phyloP scores from a whole-genome alignment of 148 eudicot species.

The Euryodendron excelsum region DNA sequence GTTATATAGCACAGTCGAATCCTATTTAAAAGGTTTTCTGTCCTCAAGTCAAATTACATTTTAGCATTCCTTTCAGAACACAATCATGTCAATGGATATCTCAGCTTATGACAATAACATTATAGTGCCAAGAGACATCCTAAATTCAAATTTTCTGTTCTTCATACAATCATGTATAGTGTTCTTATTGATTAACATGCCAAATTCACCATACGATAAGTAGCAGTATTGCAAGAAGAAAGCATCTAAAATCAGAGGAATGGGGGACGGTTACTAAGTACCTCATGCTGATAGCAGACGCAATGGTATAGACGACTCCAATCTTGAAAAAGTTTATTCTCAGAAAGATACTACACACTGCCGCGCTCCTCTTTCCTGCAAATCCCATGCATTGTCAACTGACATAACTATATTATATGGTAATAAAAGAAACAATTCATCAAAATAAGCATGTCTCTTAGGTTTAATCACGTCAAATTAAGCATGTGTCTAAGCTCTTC shows the following conservation, averaged over 20 bases:
- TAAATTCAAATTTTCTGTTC: too few relatives aligned
- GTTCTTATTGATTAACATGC: not conserved
- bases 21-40: too few relatives aligned
- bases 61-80: not conserved
- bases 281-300: constrained; percentile 47
- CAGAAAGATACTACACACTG: constrained; percentile 28
- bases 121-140: too few relatives aligned
- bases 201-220: not conserved
- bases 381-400: not conserved
- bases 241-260: not conserved
- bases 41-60: not conserved
- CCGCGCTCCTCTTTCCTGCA: constrained; percentile 39
- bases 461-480: not conserved
- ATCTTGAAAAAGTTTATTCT: constrained; percentile 29
- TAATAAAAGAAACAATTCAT: not conserved
- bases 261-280: not conserved
- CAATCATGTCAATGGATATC: not conserved
- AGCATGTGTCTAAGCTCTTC: too few relatives aligned
- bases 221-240: not conserved
- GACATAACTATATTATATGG: not conserved
- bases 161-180: too few relatives aligned
- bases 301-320: constrained; percentile 45
- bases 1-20: too few relatives aligned
- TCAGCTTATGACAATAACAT: too few relatives aligned
- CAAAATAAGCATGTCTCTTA: not conserved